These are phyloP conservation scores for Galerina sulciceps DNA, from an alignment of 768 basidiomycete species.

Conservation along the genomic window DNA sequence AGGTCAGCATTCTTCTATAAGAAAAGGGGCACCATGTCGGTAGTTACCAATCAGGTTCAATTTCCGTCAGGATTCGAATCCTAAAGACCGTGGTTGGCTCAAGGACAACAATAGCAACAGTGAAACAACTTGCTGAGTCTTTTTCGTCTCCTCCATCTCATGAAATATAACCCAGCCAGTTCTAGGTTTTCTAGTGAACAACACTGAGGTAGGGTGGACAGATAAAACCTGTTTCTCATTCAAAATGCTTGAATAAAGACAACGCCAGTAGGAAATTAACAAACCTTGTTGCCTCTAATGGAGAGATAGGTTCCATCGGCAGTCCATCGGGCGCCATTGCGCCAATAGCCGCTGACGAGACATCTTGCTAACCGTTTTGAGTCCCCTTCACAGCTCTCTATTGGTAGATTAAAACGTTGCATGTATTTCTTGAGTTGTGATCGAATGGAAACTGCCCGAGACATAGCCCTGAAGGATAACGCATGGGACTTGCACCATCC, in stretches of 20 bases:
- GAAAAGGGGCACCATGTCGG: neutral
- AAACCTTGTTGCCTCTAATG: slow-evolving; percentile 82
- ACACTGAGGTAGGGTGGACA: slow-evolving; percentile 91
- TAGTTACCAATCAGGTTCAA: slow-evolving; percentile 89
- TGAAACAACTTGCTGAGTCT: slow-evolving; percentile 71
- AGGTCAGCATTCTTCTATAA: neutral
- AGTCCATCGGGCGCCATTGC: slow-evolving; percentile 89
- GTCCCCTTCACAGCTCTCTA: slow-evolving; percentile 91
- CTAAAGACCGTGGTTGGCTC: slow-evolving; percentile 40
- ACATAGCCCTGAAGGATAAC: slow-evolving; percentile 92
- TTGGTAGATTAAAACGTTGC: slow-evolving; percentile 82
- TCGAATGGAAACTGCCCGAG: slow-evolving; percentile 91
- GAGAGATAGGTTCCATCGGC: slow-evolving; percentile 94
- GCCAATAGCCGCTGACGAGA: slow-evolving; percentile 91
- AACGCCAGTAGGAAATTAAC: slow-evolving; percentile 20
- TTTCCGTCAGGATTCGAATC: slow-evolving; percentile 91
- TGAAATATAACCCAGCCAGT: slow-evolving; percentile 95
- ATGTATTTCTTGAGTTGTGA: slow-evolving; percentile 96
- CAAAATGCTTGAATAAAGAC: neutral
- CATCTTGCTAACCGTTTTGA: slow-evolving; percentile 82
- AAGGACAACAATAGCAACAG: neutral
- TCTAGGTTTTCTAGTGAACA: slow-evolving; percentile 90
- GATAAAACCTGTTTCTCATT: slow-evolving; percentile 64
- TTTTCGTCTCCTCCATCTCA: slow-evolving; percentile 96
- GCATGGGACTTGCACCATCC: slow-evolving; percentile 94